Base-by-base conservation (phyloP, 164 flowering plant species). In the Nymphaea thermarum region DNA sequence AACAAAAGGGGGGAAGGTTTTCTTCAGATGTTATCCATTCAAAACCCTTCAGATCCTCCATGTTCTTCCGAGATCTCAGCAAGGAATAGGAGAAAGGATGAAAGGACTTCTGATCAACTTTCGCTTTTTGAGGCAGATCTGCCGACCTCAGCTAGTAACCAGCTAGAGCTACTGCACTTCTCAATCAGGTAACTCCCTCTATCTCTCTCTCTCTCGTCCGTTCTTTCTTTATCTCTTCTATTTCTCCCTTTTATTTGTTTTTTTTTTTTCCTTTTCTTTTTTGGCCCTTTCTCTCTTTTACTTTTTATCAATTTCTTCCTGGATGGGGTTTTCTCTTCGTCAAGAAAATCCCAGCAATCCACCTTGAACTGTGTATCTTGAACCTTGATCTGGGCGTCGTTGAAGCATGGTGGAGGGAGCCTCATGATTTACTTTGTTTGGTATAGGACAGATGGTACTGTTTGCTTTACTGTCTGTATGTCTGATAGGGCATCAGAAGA, bases 11-110 rank as follows among this genome's bases (percentile, higher is more conserved):
- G 83, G 75, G 87, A 79, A 81, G 10, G 87, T 65, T 73, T 73
- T 36, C 83, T 72, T 81, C 97, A 87, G 97, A 91, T 91, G 95
- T 87, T 89, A 83, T 87, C 95, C 90, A 61, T 76, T 85, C 87
- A 85, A 79, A 85, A 76, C 72, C 84, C 85, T 78, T 79, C 86
- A 25, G 36, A 25, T 25, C 36, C 36, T 25, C 36, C 36, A 84
- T 87, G 83, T 84, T 88, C 83, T 70, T 64, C 43, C 76, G 67
- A 76, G 60, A 67, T 65, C 51, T 71, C 80, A 57, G 57, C 57
- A 51, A 15, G 12, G 14, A 76, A 68, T 16, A 79, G 77, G 77
- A 80, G 73, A 64, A 73, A 62, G 74, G 79, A 83, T 81, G 84
- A 81, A 63, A 73, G 73, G 65, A 74, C 76, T 77, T 68, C 67